Percentiles rank a stretch among this genome's conserved stretches.
Conservation (phyloP, 345 rosid genomes). For the Rubroshorea leprosula region DNA sequence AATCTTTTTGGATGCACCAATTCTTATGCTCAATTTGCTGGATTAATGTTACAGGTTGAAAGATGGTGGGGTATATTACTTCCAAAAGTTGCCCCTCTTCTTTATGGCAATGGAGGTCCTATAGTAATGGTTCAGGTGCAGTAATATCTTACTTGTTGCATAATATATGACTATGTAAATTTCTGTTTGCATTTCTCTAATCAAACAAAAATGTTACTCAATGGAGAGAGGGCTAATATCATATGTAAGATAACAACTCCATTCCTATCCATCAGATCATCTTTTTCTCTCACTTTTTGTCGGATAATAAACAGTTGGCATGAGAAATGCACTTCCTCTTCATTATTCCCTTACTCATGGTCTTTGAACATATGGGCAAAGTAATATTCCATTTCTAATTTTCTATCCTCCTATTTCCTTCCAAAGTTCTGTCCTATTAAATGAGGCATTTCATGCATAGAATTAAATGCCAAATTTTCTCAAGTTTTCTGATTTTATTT, state of each 20-base stretch:
- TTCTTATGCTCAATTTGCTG: not conserved
- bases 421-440: not conserved
- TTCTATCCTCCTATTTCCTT: not conserved
- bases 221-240: too few relatives aligned
- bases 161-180: not conserved
- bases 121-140: slow-evolving; percentile 87
- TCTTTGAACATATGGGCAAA: not conserved
- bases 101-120: slow-evolving; percentile 83
- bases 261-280: not conserved
- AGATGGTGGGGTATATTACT: slow-evolving; percentile 81
- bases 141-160: not conserved
- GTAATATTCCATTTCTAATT: not conserved
- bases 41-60: slow-evolving; percentile 51
- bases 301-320: not conserved
- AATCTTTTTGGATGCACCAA: not conserved
- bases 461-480: slow-evolving; percentile 10
- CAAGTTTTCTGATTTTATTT: slow-evolving; percentile 7
- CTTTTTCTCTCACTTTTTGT: not conserved
- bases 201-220: not conserved
- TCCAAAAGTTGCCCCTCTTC: slow-evolving; percentile 61
- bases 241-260: not conserved
- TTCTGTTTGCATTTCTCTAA: not conserved
- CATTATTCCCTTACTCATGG: not conserved
- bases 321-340: not conserved
- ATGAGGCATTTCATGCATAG: not conserved